Evolutionary conservation across 192 early-diverging fungal genomes (phyloP), one percentile per base, ranked within the genome.

Genomic region (Coemansia sp.): DNA sequence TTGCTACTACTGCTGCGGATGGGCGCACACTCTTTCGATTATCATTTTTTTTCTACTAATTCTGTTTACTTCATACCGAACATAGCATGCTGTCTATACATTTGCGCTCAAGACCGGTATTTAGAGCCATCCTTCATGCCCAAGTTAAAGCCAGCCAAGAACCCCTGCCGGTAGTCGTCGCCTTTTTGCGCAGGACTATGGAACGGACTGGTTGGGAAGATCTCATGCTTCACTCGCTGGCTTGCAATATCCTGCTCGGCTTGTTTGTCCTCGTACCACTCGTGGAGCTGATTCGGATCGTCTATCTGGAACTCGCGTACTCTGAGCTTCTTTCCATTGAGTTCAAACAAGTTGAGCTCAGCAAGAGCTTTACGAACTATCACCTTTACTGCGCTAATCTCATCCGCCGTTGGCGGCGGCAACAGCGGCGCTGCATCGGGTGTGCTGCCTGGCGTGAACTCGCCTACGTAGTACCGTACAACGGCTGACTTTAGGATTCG

Each of bases 101-200:
- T 58, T 58, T n/a, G 57, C 31, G 15, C 31, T 33, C 49, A 72
- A 4, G 63, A 9, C 61, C 41, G 55, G n/a, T 36, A 39, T 24
- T 73, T 73, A 16, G 68, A 74, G 33, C 80, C 80, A 50, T 82
- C 80, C 34, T 77, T 82, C 13, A 82, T 43, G 7, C 80, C 80
- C n/a, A 82, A 71, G 27, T 69, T 74, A 31, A 72, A 82, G 9
- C 80, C 80, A 6, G 69, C 53, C 65, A 71, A 29, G 57, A 82
- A 82, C 0, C 80, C 80, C 57, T 70, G 53, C 16, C 64, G 80
- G 66, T 82, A 82, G 75, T 82, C 80, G 62, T 82, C 75, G 62
- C 20, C 68, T 36, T 43, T 29, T 16, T 36, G 68, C 20, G 27
- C 43, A n/a, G 44, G 69, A 33, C 62, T 34, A 31, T 36, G 18